Evolutionary conservation across 2,329 filamentous ascomycete species (phyloP).

Genomic region (Chrysoporthe deuterocubensis): DNA sequence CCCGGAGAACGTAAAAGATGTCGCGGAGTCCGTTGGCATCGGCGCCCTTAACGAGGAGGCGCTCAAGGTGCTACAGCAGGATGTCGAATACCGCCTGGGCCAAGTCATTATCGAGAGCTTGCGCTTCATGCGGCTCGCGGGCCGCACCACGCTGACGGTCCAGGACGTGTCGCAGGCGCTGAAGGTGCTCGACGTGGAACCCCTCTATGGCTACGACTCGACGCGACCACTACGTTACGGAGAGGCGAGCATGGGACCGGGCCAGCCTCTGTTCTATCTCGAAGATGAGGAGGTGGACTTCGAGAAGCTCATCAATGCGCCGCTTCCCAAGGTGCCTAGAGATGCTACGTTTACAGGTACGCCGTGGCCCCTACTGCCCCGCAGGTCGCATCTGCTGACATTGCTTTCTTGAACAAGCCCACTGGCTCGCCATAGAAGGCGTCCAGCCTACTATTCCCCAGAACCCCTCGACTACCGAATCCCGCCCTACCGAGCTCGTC

Average conservation of each 20-base stretch:
- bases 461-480: slow-evolving; percentile 87
- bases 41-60: slow-evolving; percentile 81
- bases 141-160: slow-evolving; percentile 84
- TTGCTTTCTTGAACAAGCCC: slow-evolving; percentile 58
- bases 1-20: slow-evolving; percentile 91
- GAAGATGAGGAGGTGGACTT: slow-evolving; percentile 99
- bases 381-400: not conserved
- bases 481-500: slow-evolving; percentile 80
- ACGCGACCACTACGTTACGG: slow-evolving; percentile 88
- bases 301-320: slow-evolving; percentile 97
- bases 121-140: slow-evolving; percentile 92
- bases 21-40: slow-evolving; percentile 95
- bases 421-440: slow-evolving; percentile 97
- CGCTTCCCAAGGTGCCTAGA: slow-evolving; percentile 89
- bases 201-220: slow-evolving; percentile 94
- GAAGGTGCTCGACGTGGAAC: slow-evolving; percentile 86
- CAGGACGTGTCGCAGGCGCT: slow-evolving; percentile 89
- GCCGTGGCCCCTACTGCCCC: too few species aligned
- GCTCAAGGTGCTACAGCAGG: slow-evolving; percentile 83
- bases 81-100: slow-evolving; percentile 92
- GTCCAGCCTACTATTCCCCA: slow-evolving; percentile 96
- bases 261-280: slow-evolving; percentile 94
- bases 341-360: slow-evolving; percentile 92
- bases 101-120: slow-evolving; percentile 93
- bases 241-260: slow-evolving; percentile 89